Conservation (phyloP, 805 yeast species). For the Starmerella stellata region DNA sequence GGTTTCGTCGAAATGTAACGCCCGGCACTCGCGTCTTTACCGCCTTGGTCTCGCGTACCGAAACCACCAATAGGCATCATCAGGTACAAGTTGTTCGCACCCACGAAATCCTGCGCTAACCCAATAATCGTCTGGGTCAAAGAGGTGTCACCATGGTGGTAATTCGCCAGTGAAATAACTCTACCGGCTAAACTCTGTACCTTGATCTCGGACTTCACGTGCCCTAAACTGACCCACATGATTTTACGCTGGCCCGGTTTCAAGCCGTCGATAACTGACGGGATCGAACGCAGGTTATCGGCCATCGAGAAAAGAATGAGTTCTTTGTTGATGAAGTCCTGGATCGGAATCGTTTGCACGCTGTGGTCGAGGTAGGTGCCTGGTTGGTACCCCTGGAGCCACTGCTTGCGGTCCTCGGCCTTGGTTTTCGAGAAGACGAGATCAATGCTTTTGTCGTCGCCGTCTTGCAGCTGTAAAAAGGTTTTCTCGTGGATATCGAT, state of each 20-base stretch:
- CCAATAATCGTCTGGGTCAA: slow-evolving; percentile 80
- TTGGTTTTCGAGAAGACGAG: slow-evolving; percentile 85
- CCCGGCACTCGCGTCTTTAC: slow-evolving; percentile 96
- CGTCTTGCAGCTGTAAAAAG: slow-evolving; percentile 61
- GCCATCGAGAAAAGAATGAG: slow-evolving; percentile 90
- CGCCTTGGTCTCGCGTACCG: slow-evolving; percentile 92
- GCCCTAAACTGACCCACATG: slow-evolving; percentile 70
- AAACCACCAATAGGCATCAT: slow-evolving; percentile 85
- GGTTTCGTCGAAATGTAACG: slow-evolving; percentile 88
- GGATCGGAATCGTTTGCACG: slow-evolving; percentile 59
- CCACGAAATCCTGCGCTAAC: slow-evolving; percentile 86
- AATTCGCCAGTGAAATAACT: slow-evolving; percentile 72
- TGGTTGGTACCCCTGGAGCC: slow-evolving; percentile 80
- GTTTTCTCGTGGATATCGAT: slow-evolving; percentile 71
- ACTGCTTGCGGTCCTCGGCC: slow-evolving; percentile 93
- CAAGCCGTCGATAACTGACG: slow-evolving; percentile 82
- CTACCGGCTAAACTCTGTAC: slow-evolving; percentile 84
- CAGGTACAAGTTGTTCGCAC: slow-evolving; percentile 72
- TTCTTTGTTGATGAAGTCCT: slow-evolving; percentile 89
- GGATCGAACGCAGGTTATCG: slow-evolving; percentile 87
- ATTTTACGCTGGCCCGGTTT: slow-evolving; percentile 97
- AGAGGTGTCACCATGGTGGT: slow-evolving; percentile 89
- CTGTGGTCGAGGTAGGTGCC: slow-evolving; percentile 83
- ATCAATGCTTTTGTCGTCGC: slow-evolving; percentile 61
- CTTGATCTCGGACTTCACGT: slow-evolving; percentile 57